These are phyloP conservation scores for Colletotrichum simmondsii DNA, from an alignment of 2,329 filamentous ascomycete species.

Conservation along the genomic window DNA sequence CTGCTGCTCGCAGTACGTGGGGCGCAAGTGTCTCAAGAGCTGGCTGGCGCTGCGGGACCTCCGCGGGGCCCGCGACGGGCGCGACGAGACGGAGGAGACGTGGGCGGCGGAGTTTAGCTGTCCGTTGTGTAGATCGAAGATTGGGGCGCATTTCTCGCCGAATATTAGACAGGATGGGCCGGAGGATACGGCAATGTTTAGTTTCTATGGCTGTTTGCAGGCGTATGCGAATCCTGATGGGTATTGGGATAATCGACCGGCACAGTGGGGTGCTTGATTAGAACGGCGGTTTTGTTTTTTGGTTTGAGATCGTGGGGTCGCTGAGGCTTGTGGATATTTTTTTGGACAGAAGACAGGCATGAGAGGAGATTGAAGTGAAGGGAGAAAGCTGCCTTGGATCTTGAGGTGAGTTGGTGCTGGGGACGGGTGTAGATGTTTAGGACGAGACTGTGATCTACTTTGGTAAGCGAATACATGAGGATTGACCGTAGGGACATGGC, in stretches of 20 bases:
- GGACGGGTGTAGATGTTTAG: no score
- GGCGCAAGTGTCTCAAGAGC: conserved; percentile 24
- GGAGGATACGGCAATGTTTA: neutral
- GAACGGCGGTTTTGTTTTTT: no score
- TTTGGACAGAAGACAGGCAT: neutral
- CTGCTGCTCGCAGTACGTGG: conserved; percentile 17
- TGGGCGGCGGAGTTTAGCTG: conserved; percentile 18
- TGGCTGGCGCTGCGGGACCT: conserved; percentile 7
- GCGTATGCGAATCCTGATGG: neutral
- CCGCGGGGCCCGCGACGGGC: neutral
- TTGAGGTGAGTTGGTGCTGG: no score
- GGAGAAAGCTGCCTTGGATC: neutral
- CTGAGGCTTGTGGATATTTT: neutral
- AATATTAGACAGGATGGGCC: neutral
- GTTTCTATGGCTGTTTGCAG: neutral
- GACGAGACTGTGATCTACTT: no score
- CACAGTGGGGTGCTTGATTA: neutral
- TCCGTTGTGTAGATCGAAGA: conserved; percentile 1
- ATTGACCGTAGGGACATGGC: no score
- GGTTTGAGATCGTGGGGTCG: neutral
- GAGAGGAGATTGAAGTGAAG: neutral
- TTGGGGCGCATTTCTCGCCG: conserved; percentile 14
- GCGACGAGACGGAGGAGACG: neutral
- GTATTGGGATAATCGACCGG: neutral
- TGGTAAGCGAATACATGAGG: no score